Conservation (phyloP, 768 basidiomycete species). For the Amanita jacksonii region DNA sequence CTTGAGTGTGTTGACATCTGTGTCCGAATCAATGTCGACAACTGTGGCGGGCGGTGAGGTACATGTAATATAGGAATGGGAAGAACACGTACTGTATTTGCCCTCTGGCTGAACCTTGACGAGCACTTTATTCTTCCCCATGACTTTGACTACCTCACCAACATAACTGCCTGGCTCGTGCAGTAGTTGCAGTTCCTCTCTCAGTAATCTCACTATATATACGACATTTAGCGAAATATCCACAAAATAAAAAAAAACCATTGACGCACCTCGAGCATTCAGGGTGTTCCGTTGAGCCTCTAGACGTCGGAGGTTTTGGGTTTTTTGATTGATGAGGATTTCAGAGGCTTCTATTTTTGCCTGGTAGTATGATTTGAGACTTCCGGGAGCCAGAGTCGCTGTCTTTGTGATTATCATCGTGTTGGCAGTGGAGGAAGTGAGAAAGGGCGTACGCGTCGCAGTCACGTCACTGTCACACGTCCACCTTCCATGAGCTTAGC, state of each 20-base stretch:
- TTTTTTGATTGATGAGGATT: slow-evolving; percentile 89
- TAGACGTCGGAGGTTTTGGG: slow-evolving; percentile 88
- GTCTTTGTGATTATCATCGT: slow-evolving; percentile 29
- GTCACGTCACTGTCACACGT: slow-evolving; percentile 9
- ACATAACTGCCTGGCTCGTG: slow-evolving; percentile 97
- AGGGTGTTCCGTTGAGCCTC: slow-evolving; percentile 97
- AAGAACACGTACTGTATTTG: slow-evolving; percentile 84
- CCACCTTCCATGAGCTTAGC: too few relatives aligned
- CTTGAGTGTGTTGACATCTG: slow-evolving; percentile 71
- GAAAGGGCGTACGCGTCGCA: slow-evolving; percentile 21
- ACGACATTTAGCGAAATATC: neutral
- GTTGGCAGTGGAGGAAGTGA: slow-evolving; percentile 6
- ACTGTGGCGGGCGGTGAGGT: slow-evolving; percentile 35
- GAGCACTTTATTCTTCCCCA: slow-evolving; percentile 98
- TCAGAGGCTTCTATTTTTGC: slow-evolving; percentile 94
- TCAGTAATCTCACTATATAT: slow-evolving; percentile 64
- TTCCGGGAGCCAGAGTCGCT: slow-evolving; percentile 40
- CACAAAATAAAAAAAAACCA: neutral
- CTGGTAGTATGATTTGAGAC: slow-evolving; percentile 83
- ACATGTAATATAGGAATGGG: neutral
- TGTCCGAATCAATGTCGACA: slow-evolving; percentile 86
- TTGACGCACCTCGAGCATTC: slow-evolving; percentile 76
- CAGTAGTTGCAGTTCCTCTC: slow-evolving; percentile 87
- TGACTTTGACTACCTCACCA: slow-evolving; percentile 95
- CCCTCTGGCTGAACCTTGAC: slow-evolving; percentile 99